A percentile compares a stretch with the other conserved stretches of the same genome.
phyloP scores from a whole-genome alignment of 805 yeast species.

The Cyberlindnera mrakii region DNA sequence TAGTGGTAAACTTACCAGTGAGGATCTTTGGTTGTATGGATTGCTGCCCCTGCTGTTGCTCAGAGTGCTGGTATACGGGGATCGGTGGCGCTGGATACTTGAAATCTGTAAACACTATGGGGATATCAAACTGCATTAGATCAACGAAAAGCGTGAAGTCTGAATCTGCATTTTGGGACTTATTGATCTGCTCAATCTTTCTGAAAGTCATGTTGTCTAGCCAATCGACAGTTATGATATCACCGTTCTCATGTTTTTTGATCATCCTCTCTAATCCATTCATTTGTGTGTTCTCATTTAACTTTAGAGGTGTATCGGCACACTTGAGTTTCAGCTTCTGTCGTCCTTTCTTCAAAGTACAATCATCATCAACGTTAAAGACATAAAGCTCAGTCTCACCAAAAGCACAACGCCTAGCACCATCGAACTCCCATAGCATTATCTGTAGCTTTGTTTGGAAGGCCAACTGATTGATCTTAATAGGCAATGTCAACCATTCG shows the following conservation, averaged over 20 bases:
- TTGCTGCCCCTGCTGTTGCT: slow-evolving; percentile 23
- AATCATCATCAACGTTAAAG: slow-evolving; percentile 49
- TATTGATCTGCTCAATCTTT: slow-evolving; percentile 30
- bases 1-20: slow-evolving; percentile 28
- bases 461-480: slow-evolving; percentile 66
- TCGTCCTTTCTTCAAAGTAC: slow-evolving; percentile 64
- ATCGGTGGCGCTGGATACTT: slow-evolving; percentile 32
- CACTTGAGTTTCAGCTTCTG: slow-evolving; percentile 48
- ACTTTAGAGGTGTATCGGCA: neutral
- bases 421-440: slow-evolving; percentile 61
- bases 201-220: slow-evolving; percentile 61
- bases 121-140: slow-evolving; percentile 61
- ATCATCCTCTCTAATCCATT: slow-evolving; percentile 47
- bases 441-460: slow-evolving; percentile 54
- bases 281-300: slow-evolving; percentile 28
- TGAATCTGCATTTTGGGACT: slow-evolving; percentile 20
- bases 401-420: slow-evolving; percentile 45
- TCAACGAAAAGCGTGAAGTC: slow-evolving; percentile 44
- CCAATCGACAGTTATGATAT: slow-evolving; percentile 60
- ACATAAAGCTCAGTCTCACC: slow-evolving; percentile 56
- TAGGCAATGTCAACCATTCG: slow-evolving; percentile 68
- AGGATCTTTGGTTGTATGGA: slow-evolving; percentile 22
- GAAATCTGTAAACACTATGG: slow-evolving; percentile 62
- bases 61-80: slow-evolving; percentile 39
- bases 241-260: slow-evolving; percentile 64